These are phyloP conservation scores for Ajuga reptans DNA, from an alignment of 305 asterid species.

Conservation along the genomic window DNA sequence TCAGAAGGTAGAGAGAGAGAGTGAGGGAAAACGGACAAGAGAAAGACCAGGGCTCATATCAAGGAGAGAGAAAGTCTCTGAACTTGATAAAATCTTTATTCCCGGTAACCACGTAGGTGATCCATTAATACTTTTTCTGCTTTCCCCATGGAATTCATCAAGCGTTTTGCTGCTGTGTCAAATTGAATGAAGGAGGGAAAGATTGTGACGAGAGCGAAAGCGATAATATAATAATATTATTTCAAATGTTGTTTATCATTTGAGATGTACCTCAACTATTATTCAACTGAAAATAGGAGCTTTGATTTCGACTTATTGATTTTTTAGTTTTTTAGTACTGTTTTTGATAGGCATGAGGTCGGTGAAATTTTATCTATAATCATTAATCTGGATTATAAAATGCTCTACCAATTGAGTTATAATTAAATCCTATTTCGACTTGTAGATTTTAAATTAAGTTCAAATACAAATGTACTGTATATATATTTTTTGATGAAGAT, in stretches of 20 bases:
- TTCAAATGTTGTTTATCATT: not conserved
- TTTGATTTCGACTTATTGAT: too few relatives aligned
- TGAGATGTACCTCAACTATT: too few relatives aligned
- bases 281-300: too few relatives aligned
- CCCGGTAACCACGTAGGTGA: conserved; percentile 28
- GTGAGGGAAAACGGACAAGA: conserved; percentile 30
- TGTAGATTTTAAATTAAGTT: too few relatives aligned
- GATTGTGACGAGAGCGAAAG: not conserved
- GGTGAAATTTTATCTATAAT: too few relatives aligned
- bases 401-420: too few relatives aligned
- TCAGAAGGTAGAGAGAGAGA: not conserved
- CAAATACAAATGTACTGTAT: too few relatives aligned
- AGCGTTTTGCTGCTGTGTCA: conserved; percentile 2
- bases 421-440: too few relatives aligned
- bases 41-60: conserved; percentile 40
- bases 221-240: conserved; percentile 11
- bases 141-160: not conserved
- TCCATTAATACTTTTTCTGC: conserved; percentile 10
- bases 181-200: conserved; percentile 9
- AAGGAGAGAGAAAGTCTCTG: conserved; percentile 25
- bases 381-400: too few relatives aligned
- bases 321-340: too few relatives aligned
- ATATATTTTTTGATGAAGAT: too few relatives aligned
- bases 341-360: too few relatives aligned
- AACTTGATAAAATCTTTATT: conserved; percentile 29